Conservation (phyloP, 805 yeast genomes). For the Candida odintsovae region DNA sequence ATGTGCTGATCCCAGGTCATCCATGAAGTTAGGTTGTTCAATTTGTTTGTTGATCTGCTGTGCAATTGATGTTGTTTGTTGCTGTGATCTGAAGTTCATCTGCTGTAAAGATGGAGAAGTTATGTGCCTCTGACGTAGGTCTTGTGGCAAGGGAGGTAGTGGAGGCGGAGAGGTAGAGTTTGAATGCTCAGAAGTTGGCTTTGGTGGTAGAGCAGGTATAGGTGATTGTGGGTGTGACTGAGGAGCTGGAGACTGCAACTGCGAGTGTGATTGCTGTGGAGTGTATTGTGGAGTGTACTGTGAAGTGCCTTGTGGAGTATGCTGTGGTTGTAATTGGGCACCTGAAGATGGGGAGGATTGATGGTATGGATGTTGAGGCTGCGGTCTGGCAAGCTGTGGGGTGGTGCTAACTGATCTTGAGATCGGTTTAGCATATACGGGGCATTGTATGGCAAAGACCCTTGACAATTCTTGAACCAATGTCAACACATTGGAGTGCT, state of each 20-base stretch:
- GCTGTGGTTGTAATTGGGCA: neutral
- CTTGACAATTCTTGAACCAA: slow-evolving; percentile 26
- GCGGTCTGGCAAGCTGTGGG: slow-evolving; percentile 5
- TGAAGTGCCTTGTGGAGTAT: neutral
- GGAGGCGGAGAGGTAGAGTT: slow-evolving; percentile 25
- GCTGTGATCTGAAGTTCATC: slow-evolving; percentile 8
- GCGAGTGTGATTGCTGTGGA: neutral
- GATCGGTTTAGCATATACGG: slow-evolving; percentile 35
- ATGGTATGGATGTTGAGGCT: slow-evolving; percentile 1
- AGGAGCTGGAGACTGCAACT: neutral
- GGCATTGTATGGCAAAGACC: slow-evolving; percentile 37
- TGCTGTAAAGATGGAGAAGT: slow-evolving; percentile 14
- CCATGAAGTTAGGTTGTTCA: slow-evolving; percentile 20
- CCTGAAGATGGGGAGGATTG: neutral
- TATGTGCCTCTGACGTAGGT: slow-evolving; percentile 1
- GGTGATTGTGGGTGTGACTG: slow-evolving; percentile 6
- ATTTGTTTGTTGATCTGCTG: neutral
- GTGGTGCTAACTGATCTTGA: slow-evolving; percentile 12
- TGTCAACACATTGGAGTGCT: slow-evolving; percentile 27
- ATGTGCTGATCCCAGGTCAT: slow-evolving; percentile 8
- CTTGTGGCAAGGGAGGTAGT: slow-evolving; percentile 35
- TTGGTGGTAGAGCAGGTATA: slow-evolving; percentile 32
- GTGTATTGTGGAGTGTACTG: neutral
- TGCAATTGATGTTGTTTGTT: slow-evolving; percentile 6
- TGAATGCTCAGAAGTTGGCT: slow-evolving; percentile 6